phyloP scores from a whole-genome alignment of 2,329 filamentous ascomycete genomes.

The Fonsecaea multimorphosa region DNA sequence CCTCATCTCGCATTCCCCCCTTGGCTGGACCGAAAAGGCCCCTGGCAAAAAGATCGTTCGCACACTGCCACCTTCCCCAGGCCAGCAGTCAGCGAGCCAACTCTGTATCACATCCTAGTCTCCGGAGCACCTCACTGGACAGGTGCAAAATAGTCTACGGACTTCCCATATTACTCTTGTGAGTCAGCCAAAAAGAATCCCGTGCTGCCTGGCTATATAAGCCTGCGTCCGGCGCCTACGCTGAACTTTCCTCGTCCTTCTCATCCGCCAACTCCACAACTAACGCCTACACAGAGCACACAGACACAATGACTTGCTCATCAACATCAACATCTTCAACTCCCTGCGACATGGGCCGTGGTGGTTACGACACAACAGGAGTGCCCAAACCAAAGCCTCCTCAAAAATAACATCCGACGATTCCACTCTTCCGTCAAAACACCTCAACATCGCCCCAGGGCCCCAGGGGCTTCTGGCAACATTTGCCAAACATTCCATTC shows the following conservation, averaged over 20 bases:
- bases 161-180: slow-evolving; percentile 26
- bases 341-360: slow-evolving; percentile 56
- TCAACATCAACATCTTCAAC: slow-evolving; percentile 32
- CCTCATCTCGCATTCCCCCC: slow-evolving; percentile 35
- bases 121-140: slow-evolving; percentile 17
- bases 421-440: neutral
- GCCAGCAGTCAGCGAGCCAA: slow-evolving; percentile 26
- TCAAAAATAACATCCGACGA: slow-evolving; percentile 36
- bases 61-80: slow-evolving; percentile 22
- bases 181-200: slow-evolving; percentile 26
- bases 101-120: slow-evolving; percentile 28
- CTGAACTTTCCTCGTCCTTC: slow-evolving; percentile 4
- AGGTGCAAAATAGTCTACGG: slow-evolving; percentile 22
- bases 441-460: slow-evolving; percentile 3
- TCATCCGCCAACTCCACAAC: slow-evolving; percentile 16
- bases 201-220: slow-evolving; percentile 32
- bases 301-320: slow-evolving; percentile 38
- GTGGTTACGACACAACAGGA: slow-evolving; percentile 59
- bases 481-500: slow-evolving; percentile 17
- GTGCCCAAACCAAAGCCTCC: slow-evolving; percentile 58
- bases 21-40: slow-evolving; percentile 28
- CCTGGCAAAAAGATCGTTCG: slow-evolving; percentile 22
- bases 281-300: slow-evolving; percentile 27
- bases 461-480: neutral
- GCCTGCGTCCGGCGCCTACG: slow-evolving; percentile 4